A percentile compares a stretch with the other conserved stretches of the same genome.
Evolutionary conservation across 805 yeast species (phyloP).

Genomic region (Blastobotrys parvus): DNA sequence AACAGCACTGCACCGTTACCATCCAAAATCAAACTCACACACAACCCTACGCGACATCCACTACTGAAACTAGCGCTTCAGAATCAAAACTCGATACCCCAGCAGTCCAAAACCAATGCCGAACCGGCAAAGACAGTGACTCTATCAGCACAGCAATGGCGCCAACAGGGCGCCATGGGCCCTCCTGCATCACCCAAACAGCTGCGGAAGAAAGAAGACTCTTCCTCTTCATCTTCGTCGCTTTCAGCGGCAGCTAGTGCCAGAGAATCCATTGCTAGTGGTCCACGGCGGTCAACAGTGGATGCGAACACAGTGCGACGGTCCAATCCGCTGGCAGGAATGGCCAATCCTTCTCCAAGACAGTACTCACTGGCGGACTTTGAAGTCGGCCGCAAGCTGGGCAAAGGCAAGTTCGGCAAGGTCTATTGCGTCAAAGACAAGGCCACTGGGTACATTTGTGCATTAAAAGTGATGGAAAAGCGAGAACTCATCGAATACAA

Average conservation of each 20-base stretch:
- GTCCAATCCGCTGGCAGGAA: slow-evolving; percentile 18
- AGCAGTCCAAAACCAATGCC: slow-evolving; percentile 4
- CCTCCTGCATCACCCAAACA: slow-evolving; percentile 9
- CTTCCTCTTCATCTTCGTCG: slow-evolving; percentile 4
- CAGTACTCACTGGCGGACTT: slow-evolving; percentile 51
- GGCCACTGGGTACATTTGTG: slow-evolving; percentile 70
- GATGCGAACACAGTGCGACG: slow-evolving; percentile 12
- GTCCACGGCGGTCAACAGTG: too few species aligned
- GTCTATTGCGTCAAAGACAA: slow-evolving; percentile 84
- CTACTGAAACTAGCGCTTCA: slow-evolving; percentile 18
- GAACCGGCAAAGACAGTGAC: slow-evolving; percentile 7
- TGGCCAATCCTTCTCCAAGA: slow-evolving; percentile 11
- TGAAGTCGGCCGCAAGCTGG: slow-evolving; percentile 79
- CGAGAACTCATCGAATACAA: slow-evolving; percentile 64
- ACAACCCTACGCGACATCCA: slow-evolving; percentile 13
- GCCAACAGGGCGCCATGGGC: slow-evolving; percentile 6
- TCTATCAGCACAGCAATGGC: slow-evolving; percentile 14
- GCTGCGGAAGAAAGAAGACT: slow-evolving; percentile 2
- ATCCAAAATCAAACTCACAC: background rate
- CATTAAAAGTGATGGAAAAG: slow-evolving; percentile 86
- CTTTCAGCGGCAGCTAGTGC: too few species aligned
- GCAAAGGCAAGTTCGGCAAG: slow-evolving; percentile 89
- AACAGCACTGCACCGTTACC: slow-evolving; percentile 7
- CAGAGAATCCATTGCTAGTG: too few species aligned
- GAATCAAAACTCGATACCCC: slow-evolving; percentile 15